A percentile compares a stretch with the other conserved stretches of the same genome.
These are phyloP conservation scores for Begonia fuchsioides DNA, from an alignment of 306 rosid species.

Conservation along the genomic window DNA sequence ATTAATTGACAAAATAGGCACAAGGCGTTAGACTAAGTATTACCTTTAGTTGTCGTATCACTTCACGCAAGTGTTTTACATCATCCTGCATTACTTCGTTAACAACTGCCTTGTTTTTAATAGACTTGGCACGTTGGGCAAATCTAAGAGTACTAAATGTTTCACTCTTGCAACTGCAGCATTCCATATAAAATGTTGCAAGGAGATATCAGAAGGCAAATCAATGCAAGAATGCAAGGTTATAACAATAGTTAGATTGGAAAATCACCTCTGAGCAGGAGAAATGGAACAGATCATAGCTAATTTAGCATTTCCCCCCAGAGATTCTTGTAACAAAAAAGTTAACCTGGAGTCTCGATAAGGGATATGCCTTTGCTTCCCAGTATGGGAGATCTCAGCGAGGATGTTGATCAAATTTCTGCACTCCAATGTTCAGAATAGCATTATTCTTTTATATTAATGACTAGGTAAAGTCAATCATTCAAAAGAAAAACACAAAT, in stretches of 20 bases:
- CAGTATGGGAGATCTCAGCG: slow-evolving; percentile 96
- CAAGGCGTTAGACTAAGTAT: not conserved
- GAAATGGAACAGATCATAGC: slow-evolving; percentile 99
- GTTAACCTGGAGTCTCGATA: slow-evolving; percentile 95
- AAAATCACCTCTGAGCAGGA: slow-evolving; percentile 68
- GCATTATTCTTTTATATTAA: not conserved
- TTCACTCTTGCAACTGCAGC: slow-evolving; percentile 85
- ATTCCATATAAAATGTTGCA: slow-evolving; percentile 11
- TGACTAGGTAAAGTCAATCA: too few species aligned
- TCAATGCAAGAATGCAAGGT: too few species aligned
- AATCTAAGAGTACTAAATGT: slow-evolving; percentile 93
- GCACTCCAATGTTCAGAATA: slow-evolving; percentile 22
- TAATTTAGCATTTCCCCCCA: slow-evolving; percentile 94
- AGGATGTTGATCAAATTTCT: slow-evolving; percentile 98
- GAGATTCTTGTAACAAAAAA: slow-evolving; percentile 91
- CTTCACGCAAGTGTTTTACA: slow-evolving; percentile 78
- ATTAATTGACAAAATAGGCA: too few species aligned
- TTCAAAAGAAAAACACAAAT: too few species aligned
- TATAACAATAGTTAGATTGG: too few species aligned
- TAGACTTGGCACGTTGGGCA: slow-evolving; percentile 94
- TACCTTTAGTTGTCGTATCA: slow-evolving; percentile 92
- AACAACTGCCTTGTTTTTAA: slow-evolving; percentile 94
- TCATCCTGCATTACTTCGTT: slow-evolving; percentile 90
- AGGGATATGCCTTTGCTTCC: slow-evolving; percentile 96
- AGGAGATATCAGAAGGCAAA: too few species aligned